phyloP scores from a whole-genome alignment of 805 yeast genomes.

The Saccharomycopsis fibuligera region DNA sequence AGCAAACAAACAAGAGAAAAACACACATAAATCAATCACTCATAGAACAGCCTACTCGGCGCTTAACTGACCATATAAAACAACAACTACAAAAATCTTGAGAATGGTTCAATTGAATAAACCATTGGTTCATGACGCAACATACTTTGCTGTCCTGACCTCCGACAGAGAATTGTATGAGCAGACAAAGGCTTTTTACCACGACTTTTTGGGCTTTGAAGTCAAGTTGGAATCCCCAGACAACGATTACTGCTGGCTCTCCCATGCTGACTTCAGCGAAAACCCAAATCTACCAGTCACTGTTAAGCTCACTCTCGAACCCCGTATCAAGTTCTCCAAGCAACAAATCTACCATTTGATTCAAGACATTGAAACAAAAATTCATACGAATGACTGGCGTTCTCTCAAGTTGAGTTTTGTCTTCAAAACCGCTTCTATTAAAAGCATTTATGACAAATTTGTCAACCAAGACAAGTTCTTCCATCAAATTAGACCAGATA shows the following conservation, averaged over 20 bases:
- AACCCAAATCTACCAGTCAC: constrained; percentile 23
- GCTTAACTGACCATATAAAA: no score
- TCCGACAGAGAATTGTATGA: constrained; percentile 37
- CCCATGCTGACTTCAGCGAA: constrained; percentile 21
- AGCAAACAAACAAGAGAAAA: no score
- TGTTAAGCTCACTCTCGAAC: constrained; percentile 26
- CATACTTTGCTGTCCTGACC: constrained; percentile 49
- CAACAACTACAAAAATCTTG: no score
- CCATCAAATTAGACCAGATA: constrained; percentile 63
- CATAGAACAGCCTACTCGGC: no score
- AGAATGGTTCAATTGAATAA: neutral
- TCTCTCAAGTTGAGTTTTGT: constrained; percentile 38
- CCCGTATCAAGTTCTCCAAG: constrained; percentile 23
- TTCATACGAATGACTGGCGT: constrained; percentile 41
- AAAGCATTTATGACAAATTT: constrained; percentile 26
- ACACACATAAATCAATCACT: no score
- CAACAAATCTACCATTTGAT: constrained; percentile 15
- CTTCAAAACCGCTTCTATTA: constrained; percentile 29
- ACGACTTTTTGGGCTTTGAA: constrained; percentile 35
- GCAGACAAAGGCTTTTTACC: constrained; percentile 52
- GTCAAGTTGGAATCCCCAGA: constrained; percentile 25
- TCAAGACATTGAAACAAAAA: constrained; percentile 27
- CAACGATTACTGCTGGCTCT: constrained; percentile 27
- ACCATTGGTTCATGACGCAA: constrained; percentile 44
- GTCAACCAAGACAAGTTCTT: constrained; percentile 24